Base-by-base conservation (phyloP, 2,329 filamentous ascomycete species). In the Penicillium nordicum region DNA sequence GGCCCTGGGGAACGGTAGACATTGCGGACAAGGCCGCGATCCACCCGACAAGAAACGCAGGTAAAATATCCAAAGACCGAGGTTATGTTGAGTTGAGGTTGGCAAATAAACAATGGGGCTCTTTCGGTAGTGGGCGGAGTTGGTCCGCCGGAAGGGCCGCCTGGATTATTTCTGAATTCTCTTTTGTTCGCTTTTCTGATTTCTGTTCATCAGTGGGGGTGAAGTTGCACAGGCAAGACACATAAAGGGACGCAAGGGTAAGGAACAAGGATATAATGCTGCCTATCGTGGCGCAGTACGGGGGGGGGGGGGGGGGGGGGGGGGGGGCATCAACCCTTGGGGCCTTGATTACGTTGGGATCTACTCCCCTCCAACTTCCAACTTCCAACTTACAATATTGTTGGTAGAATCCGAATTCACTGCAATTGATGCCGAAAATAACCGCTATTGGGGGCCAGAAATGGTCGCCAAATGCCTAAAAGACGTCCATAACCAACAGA, bases 1-100 rank as follows among this genome's bases (percentile, higher is more conserved):
- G 72, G 47, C 65, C 67, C 50, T 66, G 67, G 38, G 61, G 62
- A 40, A 56, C 32, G 49, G 62, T 64, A 57, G 64, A 65, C 64
- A 65, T 64, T 55, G 59, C 58, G 56, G 62, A 57, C 63, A 50
- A 66, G 60, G 55, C 63, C 63, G 61, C 63, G 60, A 52, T 69
- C 67, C 61, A 62, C 70, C 59, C 44, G 32, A 27, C 12, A 48
- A 44, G 40, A 38, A 50, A 46, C 18, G 6, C 30, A 53, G 43
- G 21, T 45, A 38, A 12, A 55, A 44, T 23, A 34, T 32, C 2
- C 12, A 18, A 46, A 34, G 18, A 25, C 3, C 5, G 9, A 34
- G 14, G 47, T 45, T 41, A 43, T 45, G 55, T 41, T 18, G 48
- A 41, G 48, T 44, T 30, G n/a, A 43, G 37, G 45, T 49, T 53